Percentiles rank a stretch among this genome's conserved stretches.
phyloP scores from a whole-genome alignment of 176 grass and related monocot genomes.

The Bromus sterilis region DNA sequence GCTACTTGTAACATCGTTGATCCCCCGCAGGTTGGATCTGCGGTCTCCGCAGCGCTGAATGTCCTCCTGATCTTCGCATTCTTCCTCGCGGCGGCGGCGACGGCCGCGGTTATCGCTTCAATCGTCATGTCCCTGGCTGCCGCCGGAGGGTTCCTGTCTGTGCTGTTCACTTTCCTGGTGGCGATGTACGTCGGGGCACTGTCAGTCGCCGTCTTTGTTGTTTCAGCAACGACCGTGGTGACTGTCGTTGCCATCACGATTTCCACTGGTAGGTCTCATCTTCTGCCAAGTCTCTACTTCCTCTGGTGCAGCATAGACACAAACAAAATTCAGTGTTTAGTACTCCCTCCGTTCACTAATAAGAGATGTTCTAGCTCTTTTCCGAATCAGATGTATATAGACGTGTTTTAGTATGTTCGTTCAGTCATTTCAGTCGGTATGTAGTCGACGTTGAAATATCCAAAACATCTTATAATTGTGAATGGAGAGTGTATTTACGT shows the following conservation, averaged over 20 bases:
- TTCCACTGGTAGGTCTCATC: slow-evolving; percentile 41
- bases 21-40: slow-evolving; percentile 48
- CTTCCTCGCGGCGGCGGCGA: slow-evolving; percentile 36
- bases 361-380: too few relatives aligned
- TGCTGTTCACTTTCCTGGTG: slow-evolving; percentile 42
- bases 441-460: too few relatives aligned
- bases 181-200: slow-evolving; percentile 51
- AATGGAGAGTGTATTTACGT: too few relatives aligned
- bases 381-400: too few relatives aligned
- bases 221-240: slow-evolving; percentile 40
- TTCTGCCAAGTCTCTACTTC: background rate
- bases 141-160: slow-evolving; percentile 50
- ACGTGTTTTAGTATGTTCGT: too few relatives aligned
- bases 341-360: too few relatives aligned
- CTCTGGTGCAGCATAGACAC: too few relatives aligned
- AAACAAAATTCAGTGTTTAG: too few relatives aligned
- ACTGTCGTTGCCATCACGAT: slow-evolving; percentile 38
- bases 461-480: too few relatives aligned
- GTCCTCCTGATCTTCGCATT: slow-evolving; percentile 42
- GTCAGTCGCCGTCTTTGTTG: slow-evolving; percentile 36
- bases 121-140: slow-evolving; percentile 57
- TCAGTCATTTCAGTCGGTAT: too few relatives aligned
- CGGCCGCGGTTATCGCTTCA: slow-evolving; percentile 43
- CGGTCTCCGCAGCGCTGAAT: slow-evolving; percentile 36
- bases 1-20: background rate